These are phyloP conservation scores for Monilinia fructicola DNA, from an alignment of 2,329 filamentous ascomycete species.

Conservation along the genomic window DNA sequence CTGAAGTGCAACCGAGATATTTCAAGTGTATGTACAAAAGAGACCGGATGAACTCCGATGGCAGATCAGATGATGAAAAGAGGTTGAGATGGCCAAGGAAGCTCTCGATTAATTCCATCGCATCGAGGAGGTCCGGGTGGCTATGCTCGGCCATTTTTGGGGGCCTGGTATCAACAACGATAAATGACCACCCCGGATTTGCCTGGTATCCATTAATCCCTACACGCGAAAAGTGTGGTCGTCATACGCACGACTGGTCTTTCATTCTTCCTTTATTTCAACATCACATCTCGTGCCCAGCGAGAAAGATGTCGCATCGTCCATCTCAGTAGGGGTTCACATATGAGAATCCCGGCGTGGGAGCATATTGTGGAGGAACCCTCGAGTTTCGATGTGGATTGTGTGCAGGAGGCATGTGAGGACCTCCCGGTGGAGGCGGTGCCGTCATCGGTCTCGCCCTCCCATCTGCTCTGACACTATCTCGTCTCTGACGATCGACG, in stretches of 20 bases:
- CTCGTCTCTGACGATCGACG: constrained; percentile 24
- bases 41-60: not conserved
- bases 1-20: not conserved
- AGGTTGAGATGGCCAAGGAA: not conserved
- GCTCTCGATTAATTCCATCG: not conserved
- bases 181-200: not conserved
- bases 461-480: constrained; percentile 24
- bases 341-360: constrained; percentile 28
- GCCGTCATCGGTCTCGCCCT: constrained; percentile 24
- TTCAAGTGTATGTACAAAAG: constrained; percentile 8
- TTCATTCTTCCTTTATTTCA: constrained; percentile 8
- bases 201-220: constrained; percentile 17
- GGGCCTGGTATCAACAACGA: not conserved
- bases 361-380: constrained; percentile 20
- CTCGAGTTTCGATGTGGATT: constrained; percentile 16
- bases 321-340: constrained; percentile 24
- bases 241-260: constrained; percentile 4
- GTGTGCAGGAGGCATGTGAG: constrained; percentile 18
- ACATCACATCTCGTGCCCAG: not conserved
- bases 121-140: not conserved
- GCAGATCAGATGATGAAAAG: not conserved
- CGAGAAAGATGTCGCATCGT: constrained; percentile 3
- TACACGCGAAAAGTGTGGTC: not conserved
- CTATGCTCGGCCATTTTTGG: constrained; percentile 11
- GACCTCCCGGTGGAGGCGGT: constrained; percentile 25